phyloP scores from a whole-genome alignment of 768 basidiomycete genomes.

The Boletales sp. region DNA sequence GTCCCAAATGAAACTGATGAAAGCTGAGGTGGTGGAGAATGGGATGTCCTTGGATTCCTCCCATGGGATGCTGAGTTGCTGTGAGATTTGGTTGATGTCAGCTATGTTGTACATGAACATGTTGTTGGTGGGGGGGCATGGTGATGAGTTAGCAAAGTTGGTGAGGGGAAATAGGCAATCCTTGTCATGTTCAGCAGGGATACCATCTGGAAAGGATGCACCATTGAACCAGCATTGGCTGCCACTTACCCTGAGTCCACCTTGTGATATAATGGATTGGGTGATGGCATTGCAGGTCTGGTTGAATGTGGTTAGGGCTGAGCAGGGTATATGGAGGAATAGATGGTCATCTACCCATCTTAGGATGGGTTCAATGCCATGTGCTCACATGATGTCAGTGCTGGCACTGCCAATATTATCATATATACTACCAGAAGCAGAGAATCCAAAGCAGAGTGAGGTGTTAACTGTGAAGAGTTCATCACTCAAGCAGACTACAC shows the following conservation, averaged over 20 bases:
- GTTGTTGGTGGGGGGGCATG: accelerated
- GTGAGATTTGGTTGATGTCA: neutral
- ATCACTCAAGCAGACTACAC: conserved; percentile 21
- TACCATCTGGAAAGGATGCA: neutral
- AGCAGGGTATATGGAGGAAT: conserved; percentile 10
- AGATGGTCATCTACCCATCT: conserved; percentile 33
- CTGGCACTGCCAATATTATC: conserved; percentile 24
- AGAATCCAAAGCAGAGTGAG: conserved; percentile 23
- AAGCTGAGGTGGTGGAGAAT: too few species aligned
- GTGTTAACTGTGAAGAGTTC: conserved; percentile 22
- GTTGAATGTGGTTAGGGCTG: accelerated
- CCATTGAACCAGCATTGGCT: neutral
- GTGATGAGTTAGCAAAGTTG: neutral
- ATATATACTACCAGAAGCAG: conserved; percentile 20
- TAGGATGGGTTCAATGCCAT: conserved; percentile 20
- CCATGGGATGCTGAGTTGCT: neutral
- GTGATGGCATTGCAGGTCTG: accelerated
- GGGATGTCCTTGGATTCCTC: neutral
- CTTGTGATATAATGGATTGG: neutral
- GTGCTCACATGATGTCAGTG: neutral
- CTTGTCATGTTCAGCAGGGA: neutral
- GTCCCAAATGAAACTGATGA: too few species aligned
- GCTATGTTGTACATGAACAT: neutral
- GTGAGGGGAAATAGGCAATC: neutral
- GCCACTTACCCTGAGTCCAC: neutral